These are phyloP conservation scores for Dichomitus squalens DNA, from an alignment of 1,284 basidiomycete species.

Conservation along the genomic window DNA sequence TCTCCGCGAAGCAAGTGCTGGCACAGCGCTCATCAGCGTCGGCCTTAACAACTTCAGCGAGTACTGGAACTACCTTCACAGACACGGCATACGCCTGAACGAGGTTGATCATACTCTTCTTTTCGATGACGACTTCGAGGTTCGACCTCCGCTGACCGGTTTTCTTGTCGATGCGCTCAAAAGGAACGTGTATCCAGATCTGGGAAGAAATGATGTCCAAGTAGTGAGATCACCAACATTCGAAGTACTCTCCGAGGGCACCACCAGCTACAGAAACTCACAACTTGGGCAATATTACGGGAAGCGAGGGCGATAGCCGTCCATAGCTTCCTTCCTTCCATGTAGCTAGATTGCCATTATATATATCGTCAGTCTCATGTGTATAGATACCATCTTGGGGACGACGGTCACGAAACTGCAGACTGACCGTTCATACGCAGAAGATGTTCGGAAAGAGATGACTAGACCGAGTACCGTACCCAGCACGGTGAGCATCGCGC, in stretches of 20 bases:
- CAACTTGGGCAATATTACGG: slow-evolving; percentile 56
- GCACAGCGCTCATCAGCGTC: not conserved
- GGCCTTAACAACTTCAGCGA: not conserved
- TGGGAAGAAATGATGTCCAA: slow-evolving; percentile 27
- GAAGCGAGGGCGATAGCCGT: slow-evolving; percentile 56
- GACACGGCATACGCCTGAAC: slow-evolving; percentile 66
- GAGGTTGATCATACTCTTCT: slow-evolving; percentile 74
- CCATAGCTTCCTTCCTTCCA: slow-evolving; percentile 67
- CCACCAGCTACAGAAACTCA: slow-evolving; percentile 30
- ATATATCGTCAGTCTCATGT: not conserved
- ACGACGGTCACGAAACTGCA: not conserved
- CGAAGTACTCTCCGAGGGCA: too few species aligned
- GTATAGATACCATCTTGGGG: not conserved
- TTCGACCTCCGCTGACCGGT: slow-evolving; percentile 38
- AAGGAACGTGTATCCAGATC: slow-evolving; percentile 67
- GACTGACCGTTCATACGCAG: slow-evolving; percentile 64
- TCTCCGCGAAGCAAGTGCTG: slow-evolving; percentile 47
- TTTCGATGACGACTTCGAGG: slow-evolving; percentile 63
- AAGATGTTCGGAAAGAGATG: slow-evolving; percentile 47
- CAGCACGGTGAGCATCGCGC: slow-evolving; percentile 43
- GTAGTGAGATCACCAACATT: too few species aligned
- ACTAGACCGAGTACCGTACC: slow-evolving; percentile 45
- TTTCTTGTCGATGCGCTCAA: slow-evolving; percentile 44
- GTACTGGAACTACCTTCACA: slow-evolving; percentile 48
- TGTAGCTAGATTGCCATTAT: slow-evolving; percentile 42